phyloP scores from a whole-genome alignment of 2,329 filamentous ascomycete species.

The Lachnum nothofagi region DNA sequence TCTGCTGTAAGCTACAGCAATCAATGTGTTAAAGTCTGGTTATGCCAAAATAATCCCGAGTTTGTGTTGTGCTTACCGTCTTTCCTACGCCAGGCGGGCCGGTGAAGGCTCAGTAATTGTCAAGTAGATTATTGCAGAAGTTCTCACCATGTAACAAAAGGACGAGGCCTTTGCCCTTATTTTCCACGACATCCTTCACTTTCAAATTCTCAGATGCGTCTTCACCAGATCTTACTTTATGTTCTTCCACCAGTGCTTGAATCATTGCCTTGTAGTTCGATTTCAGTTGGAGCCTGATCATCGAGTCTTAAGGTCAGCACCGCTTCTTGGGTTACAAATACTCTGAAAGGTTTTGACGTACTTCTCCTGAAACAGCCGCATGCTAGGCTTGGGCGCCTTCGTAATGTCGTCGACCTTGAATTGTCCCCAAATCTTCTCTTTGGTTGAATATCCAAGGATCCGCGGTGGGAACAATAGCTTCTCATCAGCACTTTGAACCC shows the following conservation, averaged over 20 bases:
- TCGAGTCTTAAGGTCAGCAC: too few relatives aligned
- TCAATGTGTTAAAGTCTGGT: too few relatives aligned
- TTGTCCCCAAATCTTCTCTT: slow-evolving; percentile 12
- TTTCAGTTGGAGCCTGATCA: too few relatives aligned
- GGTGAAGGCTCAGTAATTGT: too few relatives aligned
- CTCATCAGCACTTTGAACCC: not conserved
- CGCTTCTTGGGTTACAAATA: too few relatives aligned
- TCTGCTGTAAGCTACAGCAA: slow-evolving; percentile 15
- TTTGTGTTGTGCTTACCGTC: too few relatives aligned
- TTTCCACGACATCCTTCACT: not conserved
- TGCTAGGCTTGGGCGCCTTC: too few relatives aligned
- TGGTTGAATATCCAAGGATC: slow-evolving; percentile 6
- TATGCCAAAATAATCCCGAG: too few relatives aligned
- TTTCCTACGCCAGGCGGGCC: slow-evolving; percentile 12
- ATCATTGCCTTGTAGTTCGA: slow-evolving; percentile 2
- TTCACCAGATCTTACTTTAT: not conserved
- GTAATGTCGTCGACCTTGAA: not conserved
- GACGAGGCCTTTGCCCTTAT: slow-evolving; percentile 1
- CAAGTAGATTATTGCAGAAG: too few relatives aligned
- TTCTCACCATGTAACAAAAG: slow-evolving; percentile 5
- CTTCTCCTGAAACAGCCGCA: too few relatives aligned
- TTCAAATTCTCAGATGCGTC: too few relatives aligned
- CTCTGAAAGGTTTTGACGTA: not conserved
- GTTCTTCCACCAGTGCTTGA: not conserved
- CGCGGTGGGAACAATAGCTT: slow-evolving; percentile 1